These are phyloP conservation scores for Hyphopichia fennica DNA, from an alignment of 1,139 yeast genomes.

Conservation along the genomic window DNA sequence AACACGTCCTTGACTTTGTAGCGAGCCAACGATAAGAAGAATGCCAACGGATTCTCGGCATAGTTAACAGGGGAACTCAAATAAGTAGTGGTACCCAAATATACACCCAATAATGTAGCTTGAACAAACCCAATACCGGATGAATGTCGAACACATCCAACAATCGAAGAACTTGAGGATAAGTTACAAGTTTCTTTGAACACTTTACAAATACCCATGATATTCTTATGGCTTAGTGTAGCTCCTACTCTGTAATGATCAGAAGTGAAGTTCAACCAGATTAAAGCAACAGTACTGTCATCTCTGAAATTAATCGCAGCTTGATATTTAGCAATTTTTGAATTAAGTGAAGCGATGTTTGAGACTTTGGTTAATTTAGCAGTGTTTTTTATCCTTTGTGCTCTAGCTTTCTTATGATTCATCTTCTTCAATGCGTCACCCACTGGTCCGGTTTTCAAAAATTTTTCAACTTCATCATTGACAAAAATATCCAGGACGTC, in stretches of 20 bases:
- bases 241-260: slow-evolving; percentile 74
- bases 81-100: slow-evolving; percentile 82
- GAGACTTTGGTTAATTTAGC: slow-evolving; percentile 62
- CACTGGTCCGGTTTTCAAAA: slow-evolving; percentile 69
- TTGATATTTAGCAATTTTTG: slow-evolving; percentile 47
- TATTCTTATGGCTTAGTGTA: slow-evolving; percentile 58
- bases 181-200: slow-evolving; percentile 91
- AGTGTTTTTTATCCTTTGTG: slow-evolving; percentile 68
- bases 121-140: slow-evolving; percentile 87
- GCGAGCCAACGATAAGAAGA: slow-evolving; percentile 71
- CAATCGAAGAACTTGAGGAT: slow-evolving; percentile 66
- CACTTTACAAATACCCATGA: slow-evolving; percentile 81
- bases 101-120: slow-evolving; percentile 78
- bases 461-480: slow-evolving; percentile 72
- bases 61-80: slow-evolving; percentile 77
- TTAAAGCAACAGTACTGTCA: slow-evolving; percentile 49
- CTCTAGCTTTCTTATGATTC: slow-evolving; percentile 39
- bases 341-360: slow-evolving; percentile 44
- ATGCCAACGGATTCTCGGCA: slow-evolving; percentile 72
- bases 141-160: slow-evolving; percentile 86
- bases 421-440: slow-evolving; percentile 62
- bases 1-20: slow-evolving; percentile 84
- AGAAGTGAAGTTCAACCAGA: slow-evolving; percentile 70
- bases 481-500: slow-evolving; percentile 72
- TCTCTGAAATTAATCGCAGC: slow-evolving; percentile 44